Evolutionary conservation across 2,329 filamentous ascomycete genomes (phyloP).

Genomic region (Boeremia exigua): DNA sequence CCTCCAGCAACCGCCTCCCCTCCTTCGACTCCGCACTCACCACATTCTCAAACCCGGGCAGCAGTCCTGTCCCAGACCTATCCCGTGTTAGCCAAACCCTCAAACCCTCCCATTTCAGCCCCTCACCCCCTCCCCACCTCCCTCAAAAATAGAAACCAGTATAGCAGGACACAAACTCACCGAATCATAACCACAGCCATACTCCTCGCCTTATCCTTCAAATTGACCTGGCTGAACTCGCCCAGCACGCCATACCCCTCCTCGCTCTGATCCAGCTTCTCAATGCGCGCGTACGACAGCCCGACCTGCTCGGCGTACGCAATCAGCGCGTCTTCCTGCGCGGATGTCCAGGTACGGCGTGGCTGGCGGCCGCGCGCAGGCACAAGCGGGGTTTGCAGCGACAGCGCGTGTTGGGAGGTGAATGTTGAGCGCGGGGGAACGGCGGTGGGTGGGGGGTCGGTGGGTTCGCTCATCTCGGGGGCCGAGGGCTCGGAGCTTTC

Average conservation of each 20-base stretch:
- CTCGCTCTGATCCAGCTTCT: conserved; percentile 23
- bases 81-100: conserved; percentile 9
- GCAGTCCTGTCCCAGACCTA: conserved; percentile 39
- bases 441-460: too few relatives aligned
- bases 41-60: conserved; percentile 37
- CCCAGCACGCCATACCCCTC: conserved; percentile 32
- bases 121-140: too few relatives aligned
- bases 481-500: too few relatives aligned
- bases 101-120: too few relatives aligned
- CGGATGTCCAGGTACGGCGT: conserved; percentile 30
- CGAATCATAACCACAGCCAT: conserved; percentile 50
- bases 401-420: conserved; percentile 23
- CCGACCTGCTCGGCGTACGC: conserved; percentile 57
- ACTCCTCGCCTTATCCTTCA: conserved; percentile 55
- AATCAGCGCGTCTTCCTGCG: conserved; percentile 53
- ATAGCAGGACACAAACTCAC: too few relatives aligned
- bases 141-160: too few relatives aligned
- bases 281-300: conserved; percentile 56
- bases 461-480: conserved; percentile 38
- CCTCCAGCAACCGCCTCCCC: conserved; percentile 26
- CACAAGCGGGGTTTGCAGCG: conserved; percentile 23
- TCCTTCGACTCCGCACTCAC: conserved; percentile 22
- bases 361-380: conserved; percentile 20
- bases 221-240: conserved; percentile 57
- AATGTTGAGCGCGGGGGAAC: conserved; percentile 29